Evolutionary conservation across 768 basidiomycete genomes (phyloP).

Genomic region (Kwoniella sp.): DNA sequence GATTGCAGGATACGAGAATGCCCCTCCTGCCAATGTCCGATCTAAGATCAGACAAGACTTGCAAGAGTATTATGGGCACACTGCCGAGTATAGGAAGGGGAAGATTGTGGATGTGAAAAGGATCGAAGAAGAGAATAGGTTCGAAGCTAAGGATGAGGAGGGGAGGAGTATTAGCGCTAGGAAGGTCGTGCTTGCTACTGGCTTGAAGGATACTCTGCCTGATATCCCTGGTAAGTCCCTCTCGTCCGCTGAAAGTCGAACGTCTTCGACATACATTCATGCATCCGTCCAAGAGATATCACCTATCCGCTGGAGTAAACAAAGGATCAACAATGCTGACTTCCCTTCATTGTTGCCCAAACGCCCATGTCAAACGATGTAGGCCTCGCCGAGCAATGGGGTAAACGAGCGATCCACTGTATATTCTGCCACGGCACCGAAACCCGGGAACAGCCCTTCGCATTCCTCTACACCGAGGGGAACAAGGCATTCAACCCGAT

Average conservation of each 20-base stretch:
- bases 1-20: conserved; percentile 25
- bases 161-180: conserved; percentile 20
- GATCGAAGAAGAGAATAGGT: conserved; percentile 8
- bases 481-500: conserved; percentile 23
- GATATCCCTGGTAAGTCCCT: conserved; percentile 31
- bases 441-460: conserved; percentile 31
- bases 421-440: conserved; percentile 48
- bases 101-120: conserved; percentile 17
- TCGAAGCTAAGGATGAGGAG: conserved; percentile 29
- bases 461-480: conserved; percentile 23
- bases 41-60: conserved; percentile 17
- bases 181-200: conserved; percentile 40
- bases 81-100: conserved; percentile 11
- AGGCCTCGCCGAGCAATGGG: conserved; percentile 42
- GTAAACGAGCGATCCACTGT: conserved; percentile 37
- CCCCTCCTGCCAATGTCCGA: conserved; percentile 19
- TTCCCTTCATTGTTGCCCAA: too few species aligned
- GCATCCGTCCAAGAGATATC: too few species aligned
- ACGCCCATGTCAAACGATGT: too few species aligned
- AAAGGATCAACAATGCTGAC: too few species aligned
- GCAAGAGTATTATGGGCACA: conserved; percentile 14
- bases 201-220: conserved; percentile 32
- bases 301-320: too few species aligned
- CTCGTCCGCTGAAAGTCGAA: too few species aligned
- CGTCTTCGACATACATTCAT: too few species aligned